Percentiles rank a stretch among this genome's conserved stretches.
Evolutionary conservation across 2,329 filamentous ascomycete species (phyloP).

Genomic region (Aspergillus pseudoterreus): DNA sequence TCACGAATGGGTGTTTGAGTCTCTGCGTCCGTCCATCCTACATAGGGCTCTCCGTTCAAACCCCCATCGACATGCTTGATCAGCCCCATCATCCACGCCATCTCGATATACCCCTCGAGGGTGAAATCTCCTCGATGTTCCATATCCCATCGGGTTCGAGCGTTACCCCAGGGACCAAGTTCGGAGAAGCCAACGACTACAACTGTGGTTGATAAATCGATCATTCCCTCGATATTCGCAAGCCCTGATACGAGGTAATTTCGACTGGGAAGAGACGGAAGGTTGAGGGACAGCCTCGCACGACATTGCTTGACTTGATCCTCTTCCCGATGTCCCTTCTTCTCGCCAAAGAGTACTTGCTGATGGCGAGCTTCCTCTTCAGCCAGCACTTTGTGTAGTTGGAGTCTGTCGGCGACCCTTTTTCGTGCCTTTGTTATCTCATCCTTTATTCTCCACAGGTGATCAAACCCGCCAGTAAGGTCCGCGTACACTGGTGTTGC

Average conservation of each 20-base stretch:
- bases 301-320: background rate
- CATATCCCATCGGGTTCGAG: slow-evolving; percentile 98
- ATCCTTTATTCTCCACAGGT: slow-evolving; percentile 25
- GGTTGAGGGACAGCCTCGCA: slow-evolving; percentile 7
- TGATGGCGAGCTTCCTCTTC: slow-evolving; percentile 17
- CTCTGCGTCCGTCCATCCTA: slow-evolving; percentile 58
- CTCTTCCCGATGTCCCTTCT: background rate
- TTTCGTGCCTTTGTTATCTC: slow-evolving; percentile 18
- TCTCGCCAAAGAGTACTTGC: background rate
- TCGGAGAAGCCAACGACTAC: slow-evolving; percentile 42
- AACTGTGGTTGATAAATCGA: slow-evolving; percentile 35
- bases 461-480: slow-evolving; percentile 35
- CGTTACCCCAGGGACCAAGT: slow-evolving; percentile 83
- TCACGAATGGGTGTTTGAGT: slow-evolving; percentile 11
- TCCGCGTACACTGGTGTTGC: slow-evolving; percentile 37
- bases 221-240: slow-evolving; percentile 29
- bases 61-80: slow-evolving; percentile 97
- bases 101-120: slow-evolving; percentile 94
- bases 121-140: slow-evolving; percentile 95
- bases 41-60: slow-evolving; percentile 92
- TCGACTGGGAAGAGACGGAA: slow-evolving; percentile 5
- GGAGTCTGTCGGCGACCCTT: slow-evolving; percentile 13
- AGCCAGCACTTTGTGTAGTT: slow-evolving; percentile 20
- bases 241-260: slow-evolving; percentile 4
- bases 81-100: slow-evolving; percentile 99